phyloP scores from a whole-genome alignment of 257 asterid genomes.

The Haberlea rhodopensis region DNA sequence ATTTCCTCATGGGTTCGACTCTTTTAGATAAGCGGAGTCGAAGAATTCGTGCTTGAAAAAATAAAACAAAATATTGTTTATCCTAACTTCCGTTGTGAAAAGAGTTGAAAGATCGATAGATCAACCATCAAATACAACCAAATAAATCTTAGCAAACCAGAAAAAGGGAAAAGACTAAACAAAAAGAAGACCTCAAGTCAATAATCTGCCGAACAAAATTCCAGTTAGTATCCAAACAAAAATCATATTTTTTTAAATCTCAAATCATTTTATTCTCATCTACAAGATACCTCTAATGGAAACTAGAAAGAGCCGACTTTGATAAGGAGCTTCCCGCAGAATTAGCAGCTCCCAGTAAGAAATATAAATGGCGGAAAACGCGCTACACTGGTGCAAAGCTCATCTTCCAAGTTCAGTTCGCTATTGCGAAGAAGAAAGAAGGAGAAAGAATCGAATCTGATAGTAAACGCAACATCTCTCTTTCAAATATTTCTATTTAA shows the following conservation, averaged over 20 bases:
- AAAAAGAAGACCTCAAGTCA: not conserved
- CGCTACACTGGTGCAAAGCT: slow-evolving; percentile 25
- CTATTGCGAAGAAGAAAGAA: slow-evolving; percentile 33
- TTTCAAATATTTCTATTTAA: slow-evolving; percentile 36
- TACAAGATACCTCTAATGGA: slow-evolving; percentile 32
- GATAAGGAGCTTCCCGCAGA: slow-evolving; percentile 13
- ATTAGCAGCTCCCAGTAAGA: slow-evolving; percentile 2
- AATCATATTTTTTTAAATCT: not conserved
- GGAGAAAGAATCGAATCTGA: slow-evolving; percentile 40
- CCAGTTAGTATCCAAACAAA: not conserved
- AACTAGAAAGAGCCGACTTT: slow-evolving; percentile 24
- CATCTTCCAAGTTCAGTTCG: slow-evolving; percentile 34
- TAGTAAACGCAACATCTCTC: slow-evolving; percentile 47
- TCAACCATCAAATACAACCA: not conserved
- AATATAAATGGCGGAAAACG: slow-evolving; percentile 26
- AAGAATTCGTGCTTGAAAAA: slow-evolving; percentile 22
- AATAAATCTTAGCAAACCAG: not conserved
- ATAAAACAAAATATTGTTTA: too few species aligned
- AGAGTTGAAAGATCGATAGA: too few species aligned
- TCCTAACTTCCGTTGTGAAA: not conserved
- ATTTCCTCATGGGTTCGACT: not conserved
- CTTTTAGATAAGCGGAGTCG: not conserved
- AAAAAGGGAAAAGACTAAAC: not conserved
- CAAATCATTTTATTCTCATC: slow-evolving; percentile 6
- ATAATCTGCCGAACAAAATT: not conserved